Conservation (phyloP, 768 basidiomycete genomes). For the Lentinula raphanica region DNA sequence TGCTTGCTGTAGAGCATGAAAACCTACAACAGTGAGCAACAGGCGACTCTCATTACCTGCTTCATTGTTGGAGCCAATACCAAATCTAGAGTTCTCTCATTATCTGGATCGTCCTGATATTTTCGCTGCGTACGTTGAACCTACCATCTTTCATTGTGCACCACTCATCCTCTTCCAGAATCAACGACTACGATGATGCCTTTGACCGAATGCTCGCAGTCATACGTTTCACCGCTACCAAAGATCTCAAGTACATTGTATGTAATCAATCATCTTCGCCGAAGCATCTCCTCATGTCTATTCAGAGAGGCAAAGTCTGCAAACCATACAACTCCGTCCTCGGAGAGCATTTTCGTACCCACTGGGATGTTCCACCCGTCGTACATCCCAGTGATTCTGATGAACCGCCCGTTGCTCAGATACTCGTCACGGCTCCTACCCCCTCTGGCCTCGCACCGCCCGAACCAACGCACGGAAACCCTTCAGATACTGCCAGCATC, state of each 20-base stretch:
- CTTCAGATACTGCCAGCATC: slow-evolving; percentile 51
- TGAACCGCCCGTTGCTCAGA: slow-evolving; percentile 40
- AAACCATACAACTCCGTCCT: slow-evolving; percentile 90
- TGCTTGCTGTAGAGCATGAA: background rate
- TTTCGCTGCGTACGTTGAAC: slow-evolving; percentile 73
- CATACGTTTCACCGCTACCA: slow-evolving; percentile 82
- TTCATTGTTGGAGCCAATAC: slow-evolving; percentile 87
- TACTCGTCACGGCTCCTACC: slow-evolving; percentile 27
- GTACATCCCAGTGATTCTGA: slow-evolving; percentile 43
- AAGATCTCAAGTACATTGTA: slow-evolving; percentile 90
- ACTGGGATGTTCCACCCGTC: slow-evolving; percentile 76
- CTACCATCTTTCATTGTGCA: background rate
- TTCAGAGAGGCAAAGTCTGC: slow-evolving; percentile 83
- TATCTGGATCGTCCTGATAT: slow-evolving; percentile 89
- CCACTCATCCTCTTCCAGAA: slow-evolving; percentile 40
- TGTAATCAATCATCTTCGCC: slow-evolving; percentile 23
- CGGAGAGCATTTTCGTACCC: slow-evolving; percentile 84
- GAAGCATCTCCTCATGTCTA: background rate
- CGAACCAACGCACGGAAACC: slow-evolving; percentile 10
- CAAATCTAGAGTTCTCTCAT: slow-evolving; percentile 96
- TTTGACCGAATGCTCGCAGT: slow-evolving; percentile 94
- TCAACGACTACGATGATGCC: slow-evolving; percentile 90
- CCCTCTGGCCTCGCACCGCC: slow-evolving; percentile 14
- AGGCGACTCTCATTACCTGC: slow-evolving; percentile 93
- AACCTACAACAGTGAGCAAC: background rate